Evolutionary conservation across 345 rosid species (phyloP).

Genomic region (Brassica napus): DNA sequence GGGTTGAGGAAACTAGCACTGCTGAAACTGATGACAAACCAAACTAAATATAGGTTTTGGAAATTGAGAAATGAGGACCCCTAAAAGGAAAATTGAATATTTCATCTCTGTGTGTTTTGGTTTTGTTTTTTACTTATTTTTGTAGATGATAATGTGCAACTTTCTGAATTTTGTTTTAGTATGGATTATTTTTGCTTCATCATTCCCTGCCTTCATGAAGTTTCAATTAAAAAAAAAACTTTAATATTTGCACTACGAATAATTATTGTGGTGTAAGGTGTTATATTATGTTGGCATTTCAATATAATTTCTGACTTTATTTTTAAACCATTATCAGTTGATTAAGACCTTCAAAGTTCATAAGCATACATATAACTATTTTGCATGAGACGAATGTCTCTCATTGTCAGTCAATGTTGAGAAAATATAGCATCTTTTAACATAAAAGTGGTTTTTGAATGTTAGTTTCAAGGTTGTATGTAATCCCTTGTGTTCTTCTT

Average conservation of each 20-base stretch:
- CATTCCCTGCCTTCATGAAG: background rate
- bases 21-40: background rate
- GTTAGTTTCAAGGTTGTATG: background rate
- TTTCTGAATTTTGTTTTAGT: background rate
- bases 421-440: background rate
- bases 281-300: background rate
- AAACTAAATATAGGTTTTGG: slow-evolving; percentile 12
- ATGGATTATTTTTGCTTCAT: slow-evolving; percentile 27
- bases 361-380: background rate
- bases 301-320: background rate
- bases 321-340: background rate
- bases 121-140: background rate
- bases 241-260: background rate
- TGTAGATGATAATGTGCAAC: background rate
- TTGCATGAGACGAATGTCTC: background rate
- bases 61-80: slow-evolving; percentile 12
- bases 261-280: background rate
- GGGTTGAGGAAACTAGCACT: slow-evolving; percentile 35
- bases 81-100: slow-evolving; percentile 13
- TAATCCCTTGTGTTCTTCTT: background rate
- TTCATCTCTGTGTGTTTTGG: background rate
- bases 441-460: background rate
- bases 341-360: background rate
- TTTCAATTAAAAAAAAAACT: background rate
- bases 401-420: background rate